These are phyloP conservation scores for Aspergillus tubingensis DNA, from an alignment of 2,329 filamentous ascomycete species.

Conservation along the genomic window DNA sequence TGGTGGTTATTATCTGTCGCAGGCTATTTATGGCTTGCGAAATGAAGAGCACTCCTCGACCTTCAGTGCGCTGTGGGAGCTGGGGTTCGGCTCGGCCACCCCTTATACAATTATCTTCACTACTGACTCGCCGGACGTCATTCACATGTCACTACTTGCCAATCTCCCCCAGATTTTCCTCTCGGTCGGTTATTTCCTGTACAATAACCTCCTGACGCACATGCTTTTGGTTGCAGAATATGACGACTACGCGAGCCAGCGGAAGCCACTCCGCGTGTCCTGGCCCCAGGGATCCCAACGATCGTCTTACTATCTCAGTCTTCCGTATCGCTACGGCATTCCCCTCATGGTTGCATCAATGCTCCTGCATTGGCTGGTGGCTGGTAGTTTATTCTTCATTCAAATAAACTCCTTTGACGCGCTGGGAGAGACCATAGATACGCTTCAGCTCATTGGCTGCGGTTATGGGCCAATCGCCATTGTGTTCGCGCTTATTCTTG, in stretches of 20 bases:
- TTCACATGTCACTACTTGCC: conserved; percentile 22
- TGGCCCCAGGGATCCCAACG: conserved; percentile 45
- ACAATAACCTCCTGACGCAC: conserved; percentile 43
- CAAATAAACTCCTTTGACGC: too few species aligned
- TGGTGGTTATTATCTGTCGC: not conserved
- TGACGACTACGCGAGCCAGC: conserved; percentile 38
- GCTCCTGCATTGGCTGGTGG: conserved; percentile 51
- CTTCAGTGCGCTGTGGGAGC: not conserved
- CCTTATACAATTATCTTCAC: not conserved
- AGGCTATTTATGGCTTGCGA: not conserved
- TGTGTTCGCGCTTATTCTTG: conserved; percentile 7
- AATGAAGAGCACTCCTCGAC: not conserved
- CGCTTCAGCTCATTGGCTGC: too few species aligned
- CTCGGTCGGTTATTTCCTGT: conserved; percentile 37
- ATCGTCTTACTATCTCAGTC: conserved; percentile 48
- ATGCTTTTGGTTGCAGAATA: conserved; percentile 55
- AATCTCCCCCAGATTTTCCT: conserved; percentile 41
- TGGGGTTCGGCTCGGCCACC: not conserved
- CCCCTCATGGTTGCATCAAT: conserved; percentile 37
- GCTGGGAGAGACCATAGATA: too few species aligned
- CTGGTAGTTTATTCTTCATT: conserved; percentile 48
- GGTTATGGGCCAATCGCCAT: conserved; percentile 9
- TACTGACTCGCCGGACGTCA: not conserved
- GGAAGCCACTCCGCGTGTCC: conserved; percentile 49
- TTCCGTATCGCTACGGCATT: conserved; percentile 38